A percentile compares a stretch with the other conserved stretches of the same genome.
Conservation (phyloP, 2,329 filamentous ascomycete species). For the Rutstroemia sp. region DNA sequence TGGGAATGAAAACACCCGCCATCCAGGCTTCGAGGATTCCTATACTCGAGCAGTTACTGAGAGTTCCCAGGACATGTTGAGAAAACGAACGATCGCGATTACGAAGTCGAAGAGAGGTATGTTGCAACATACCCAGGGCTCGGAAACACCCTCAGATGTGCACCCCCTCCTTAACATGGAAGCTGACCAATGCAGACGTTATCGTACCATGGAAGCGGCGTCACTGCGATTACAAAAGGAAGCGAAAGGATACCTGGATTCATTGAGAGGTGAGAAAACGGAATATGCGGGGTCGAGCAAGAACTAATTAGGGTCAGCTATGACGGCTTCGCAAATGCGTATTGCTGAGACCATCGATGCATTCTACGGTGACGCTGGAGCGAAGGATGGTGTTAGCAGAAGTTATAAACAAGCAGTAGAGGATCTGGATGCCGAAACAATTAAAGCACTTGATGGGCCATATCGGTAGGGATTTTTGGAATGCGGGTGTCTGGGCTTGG, state of each 20-base stretch:
- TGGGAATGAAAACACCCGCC: neutral
- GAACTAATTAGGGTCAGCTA: conserved; percentile 48
- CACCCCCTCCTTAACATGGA: neutral
- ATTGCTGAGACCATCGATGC: conserved; percentile 99
- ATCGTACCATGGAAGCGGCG: conserved; percentile 94
- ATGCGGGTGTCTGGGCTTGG: neutral
- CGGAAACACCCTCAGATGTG: neutral
- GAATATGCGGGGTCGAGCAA: neutral
- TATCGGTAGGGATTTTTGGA: conserved; percentile 55
- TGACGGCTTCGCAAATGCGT: conserved; percentile 99
- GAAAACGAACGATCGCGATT: conserved; percentile 96
- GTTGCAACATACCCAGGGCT: neutral
- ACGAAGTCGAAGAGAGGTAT: conserved; percentile 91
- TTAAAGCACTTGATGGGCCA: conserved; percentile 94
- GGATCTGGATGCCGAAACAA: conserved; percentile 94
- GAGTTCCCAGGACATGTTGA: conserved; percentile 72
- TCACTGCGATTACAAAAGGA: conserved; percentile 91
- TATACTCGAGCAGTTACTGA: neutral
- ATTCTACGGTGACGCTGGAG: conserved; percentile 94
- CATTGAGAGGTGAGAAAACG: conserved; percentile 62
- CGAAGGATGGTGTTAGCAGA: conserved; percentile 87
- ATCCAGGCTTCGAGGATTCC: neutral
- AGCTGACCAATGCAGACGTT: conserved; percentile 53
- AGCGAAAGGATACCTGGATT: conserved; percentile 96
- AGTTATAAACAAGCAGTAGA: conserved; percentile 99